Conservation (phyloP, 495 filamentous ascomycete species). For the Penicillium alfredii region DNA sequence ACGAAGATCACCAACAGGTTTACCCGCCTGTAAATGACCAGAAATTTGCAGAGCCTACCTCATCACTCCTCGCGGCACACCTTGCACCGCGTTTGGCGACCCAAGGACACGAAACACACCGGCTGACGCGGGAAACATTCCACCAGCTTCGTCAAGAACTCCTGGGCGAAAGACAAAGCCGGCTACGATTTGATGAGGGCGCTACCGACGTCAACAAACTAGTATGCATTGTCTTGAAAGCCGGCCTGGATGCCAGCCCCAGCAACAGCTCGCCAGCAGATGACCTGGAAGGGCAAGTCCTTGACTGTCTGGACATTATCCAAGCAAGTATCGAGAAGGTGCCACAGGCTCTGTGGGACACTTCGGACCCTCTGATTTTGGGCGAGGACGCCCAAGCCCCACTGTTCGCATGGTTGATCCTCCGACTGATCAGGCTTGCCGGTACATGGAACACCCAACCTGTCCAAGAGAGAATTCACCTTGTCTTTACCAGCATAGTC, state of each 20-base stretch:
- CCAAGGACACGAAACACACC: constrained; percentile 36
- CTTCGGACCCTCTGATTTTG: constrained; percentile 32
- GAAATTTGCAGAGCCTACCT: constrained; percentile 42
- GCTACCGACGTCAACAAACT: constrained; percentile 73
- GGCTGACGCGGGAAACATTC: constrained; percentile 50
- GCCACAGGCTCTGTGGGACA: constrained; percentile 60
- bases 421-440: constrained; percentile 33
- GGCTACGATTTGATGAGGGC: constrained; percentile 51
- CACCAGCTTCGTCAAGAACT: constrained; percentile 61
- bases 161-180: constrained; percentile 40
- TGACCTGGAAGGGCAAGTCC: constrained; percentile 50
- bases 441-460: constrained; percentile 19
- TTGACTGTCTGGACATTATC: constrained; percentile 67
- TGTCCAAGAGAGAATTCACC: constrained; percentile 25
- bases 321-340: constrained; percentile 65
- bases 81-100: constrained; percentile 45
- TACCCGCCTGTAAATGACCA: constrained; percentile 13
- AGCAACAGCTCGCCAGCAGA: constrained; percentile 50
- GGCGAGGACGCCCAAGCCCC: constrained; percentile 52
- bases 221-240: constrained; percentile 74
- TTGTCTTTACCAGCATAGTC: constrained; percentile 30
- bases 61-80: constrained; percentile 65
- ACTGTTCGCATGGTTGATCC: constrained; percentile 69
- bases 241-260: constrained; percentile 61
- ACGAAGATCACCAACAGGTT: constrained; percentile 16